Evolutionary conservation across 371 early-diverging fungal species (phyloP), one percentile per base, ranked within the genome.

Genomic region (Syncephalastrum racemosum): DNA sequence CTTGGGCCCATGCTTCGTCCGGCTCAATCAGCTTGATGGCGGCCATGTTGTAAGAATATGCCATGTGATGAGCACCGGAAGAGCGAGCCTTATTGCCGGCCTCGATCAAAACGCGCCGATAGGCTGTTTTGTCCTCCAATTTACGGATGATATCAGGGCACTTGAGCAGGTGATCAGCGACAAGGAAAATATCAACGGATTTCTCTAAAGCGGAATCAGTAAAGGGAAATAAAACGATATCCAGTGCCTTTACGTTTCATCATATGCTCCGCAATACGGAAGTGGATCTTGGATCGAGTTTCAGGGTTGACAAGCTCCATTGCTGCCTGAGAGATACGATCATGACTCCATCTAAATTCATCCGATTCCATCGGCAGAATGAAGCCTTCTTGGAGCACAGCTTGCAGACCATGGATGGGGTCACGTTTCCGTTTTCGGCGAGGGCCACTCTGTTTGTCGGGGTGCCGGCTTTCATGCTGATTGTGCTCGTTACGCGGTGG

Each of bases 261-360:
- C 18, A 72, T 42, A 20, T 63, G 67, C n/a, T 66, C 52, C 0
- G 75, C 75, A 50, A 77, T 74, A 10, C 60, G 67, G 2, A 72
- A 50, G 47, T 77, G 78, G 8, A 77, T 77, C 20, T 54, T 64
- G 39, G 63, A 70, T 2, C 72, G 57, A 5, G 56, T 60, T 20
- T 56, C 60, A 3, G 70, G 68, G 36, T 70, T 54, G n/a, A 65
- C 78, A 1, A 77, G 50, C 22, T 67, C 70, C 67, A 71, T 74
- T 2, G 78, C 78, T n/a, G 78, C 78, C 58, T 71, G 75, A 3
- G 75, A 77, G 39, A 70, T 74, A 13, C 75, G 66, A 52, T 77
- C 78, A 50, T 77, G 78, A 3, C 67, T 72, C 72, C 74, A 77
- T 54, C 64, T 71, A 39, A 77, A 77, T 25, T 74, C 72, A 36